A percentile compares a stretch with the other conserved stretches of the same genome.
Conservation (phyloP, 352 stramenopile genomes). For the Elongisporangium anandrum region DNA sequence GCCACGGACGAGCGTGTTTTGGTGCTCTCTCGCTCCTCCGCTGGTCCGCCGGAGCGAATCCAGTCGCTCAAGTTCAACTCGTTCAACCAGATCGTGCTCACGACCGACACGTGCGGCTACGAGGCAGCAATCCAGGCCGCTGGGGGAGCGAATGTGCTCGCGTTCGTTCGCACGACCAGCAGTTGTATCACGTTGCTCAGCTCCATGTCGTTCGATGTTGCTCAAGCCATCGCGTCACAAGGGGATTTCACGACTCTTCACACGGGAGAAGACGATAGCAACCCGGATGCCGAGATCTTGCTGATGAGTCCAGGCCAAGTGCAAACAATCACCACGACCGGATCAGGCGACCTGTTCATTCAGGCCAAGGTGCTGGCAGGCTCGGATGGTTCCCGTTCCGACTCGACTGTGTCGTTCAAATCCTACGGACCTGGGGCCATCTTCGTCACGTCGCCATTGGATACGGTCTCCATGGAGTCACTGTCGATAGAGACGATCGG, state of each 20-base stretch:
- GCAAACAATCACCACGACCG: background rate
- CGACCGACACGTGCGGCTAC: background rate
- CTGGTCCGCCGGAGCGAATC: background rate
- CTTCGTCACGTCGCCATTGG: background rate
- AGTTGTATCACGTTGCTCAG: background rate
- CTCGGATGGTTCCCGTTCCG: background rate
- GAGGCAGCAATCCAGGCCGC: background rate
- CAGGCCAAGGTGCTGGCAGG: background rate
- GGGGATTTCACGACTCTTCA: background rate
- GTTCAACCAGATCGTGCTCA: background rate
- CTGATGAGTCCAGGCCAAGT: background rate
- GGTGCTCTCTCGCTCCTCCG: background rate
- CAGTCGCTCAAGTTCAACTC: background rate
- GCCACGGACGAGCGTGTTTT: background rate
- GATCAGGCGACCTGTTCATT: background rate
- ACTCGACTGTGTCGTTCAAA: background rate
- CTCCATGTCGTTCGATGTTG: background rate
- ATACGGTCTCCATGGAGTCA: background rate
- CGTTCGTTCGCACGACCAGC: background rate
- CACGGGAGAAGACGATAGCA: background rate
- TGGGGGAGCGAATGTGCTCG: background rate
- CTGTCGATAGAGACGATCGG: background rate
- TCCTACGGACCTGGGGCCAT: background rate
- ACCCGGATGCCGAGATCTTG: background rate
- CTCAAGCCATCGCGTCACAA: background rate